Base-by-base conservation (phyloP, 2,329 filamentous ascomycete genomes). In the Sclerotiophoma versabilis region DNA sequence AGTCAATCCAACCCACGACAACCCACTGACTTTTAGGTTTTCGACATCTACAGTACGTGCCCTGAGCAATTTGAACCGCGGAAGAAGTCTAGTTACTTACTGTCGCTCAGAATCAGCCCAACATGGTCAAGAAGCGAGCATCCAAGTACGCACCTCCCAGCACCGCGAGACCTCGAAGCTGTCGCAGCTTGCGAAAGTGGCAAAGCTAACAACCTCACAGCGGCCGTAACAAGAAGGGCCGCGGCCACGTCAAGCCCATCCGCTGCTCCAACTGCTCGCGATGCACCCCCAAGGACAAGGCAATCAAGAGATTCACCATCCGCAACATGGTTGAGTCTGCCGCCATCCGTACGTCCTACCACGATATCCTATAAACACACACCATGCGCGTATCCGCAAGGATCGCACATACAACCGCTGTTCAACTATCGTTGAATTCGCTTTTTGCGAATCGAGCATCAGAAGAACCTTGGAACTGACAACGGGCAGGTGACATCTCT, bases 271-370 rank as follows among this genome's bases (percentile, higher is more conserved):
- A 88, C 87, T 95, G 84, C 88, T 92, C 84, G 73, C 84, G 77
- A 80, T 88, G 79, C 81, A 96, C 91, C 60, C 93, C 93, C 81
- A 99, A 99, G 90, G 95, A 99, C 79, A 99, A 99, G 92, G 95
- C 96, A 73, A 98, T 99, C 88, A 99, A 99, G 92, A 88, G 95
- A 84, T 99, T 99, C 87, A 99, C 95, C 84, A 90, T 99, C 87
- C 90, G 95, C 81, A 98, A 99, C 90, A 99, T 99, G 95, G 95
- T 99, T 72, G 95, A 99, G 85, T 97, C 93, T 77, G 95, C 96
- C 77, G 95, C 95, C 78, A 98, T 99, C 81, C 95, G 96, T 98
- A 93, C 77, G 93, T 91, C 56, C 54, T 55, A 55, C 49, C 55
- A 37, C 47, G 50, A 54, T 38, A 38, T 54, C 17, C 38, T 30